A percentile compares a stretch with the other conserved stretches of the same genome.
phyloP scores from a whole-genome alignment of 805 yeast genomes.

The Ogataea kodamae region DNA sequence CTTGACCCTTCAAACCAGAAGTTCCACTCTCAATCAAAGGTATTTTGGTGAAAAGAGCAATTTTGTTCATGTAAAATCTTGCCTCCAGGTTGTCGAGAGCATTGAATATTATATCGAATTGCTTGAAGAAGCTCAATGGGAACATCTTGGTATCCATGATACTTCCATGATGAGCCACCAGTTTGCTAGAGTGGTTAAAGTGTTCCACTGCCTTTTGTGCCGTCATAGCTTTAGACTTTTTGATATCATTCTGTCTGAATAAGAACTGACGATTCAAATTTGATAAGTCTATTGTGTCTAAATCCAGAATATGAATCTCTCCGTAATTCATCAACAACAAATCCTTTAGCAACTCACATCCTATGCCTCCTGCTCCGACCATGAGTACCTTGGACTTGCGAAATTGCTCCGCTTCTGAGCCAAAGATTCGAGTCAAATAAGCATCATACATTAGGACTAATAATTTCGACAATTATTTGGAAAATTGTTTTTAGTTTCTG shows the following conservation, averaged over 20 bases:
- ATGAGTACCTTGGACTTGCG: slow-evolving; percentile 58
- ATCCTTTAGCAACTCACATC: slow-evolving; percentile 85
- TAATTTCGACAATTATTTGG: neutral
- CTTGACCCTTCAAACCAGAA: slow-evolving; percentile 91
- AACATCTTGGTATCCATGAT: slow-evolving; percentile 74
- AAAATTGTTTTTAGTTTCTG: slow-evolving; percentile 4
- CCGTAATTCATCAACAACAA: slow-evolving; percentile 76
- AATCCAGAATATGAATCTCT: slow-evolving; percentile 86
- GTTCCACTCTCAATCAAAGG: slow-evolving; percentile 94
- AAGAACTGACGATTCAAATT: slow-evolving; percentile 91
- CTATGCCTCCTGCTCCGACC: slow-evolving; percentile 97
- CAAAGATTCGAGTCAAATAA: slow-evolving; percentile 43
- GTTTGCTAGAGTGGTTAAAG: slow-evolving; percentile 62
- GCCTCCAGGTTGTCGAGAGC: slow-evolving; percentile 95
- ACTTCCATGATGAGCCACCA: slow-evolving; percentile 81
- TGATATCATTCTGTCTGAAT: slow-evolving; percentile 85
- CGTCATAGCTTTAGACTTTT: slow-evolving; percentile 79
- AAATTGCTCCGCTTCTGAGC: slow-evolving; percentile 33
- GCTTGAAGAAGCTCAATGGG: slow-evolving; percentile 71
- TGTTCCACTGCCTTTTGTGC: slow-evolving; percentile 77
- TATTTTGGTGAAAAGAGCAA: slow-evolving; percentile 67
- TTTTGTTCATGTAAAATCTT: slow-evolving; percentile 79
- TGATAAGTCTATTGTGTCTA: slow-evolving; percentile 91
- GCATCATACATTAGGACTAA: slow-evolving; percentile 16
- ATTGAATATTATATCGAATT: slow-evolving; percentile 78